Evolutionary conservation across 2,329 filamentous ascomycete species (phyloP).

Genomic region (Stemphylium lycopersici): DNA sequence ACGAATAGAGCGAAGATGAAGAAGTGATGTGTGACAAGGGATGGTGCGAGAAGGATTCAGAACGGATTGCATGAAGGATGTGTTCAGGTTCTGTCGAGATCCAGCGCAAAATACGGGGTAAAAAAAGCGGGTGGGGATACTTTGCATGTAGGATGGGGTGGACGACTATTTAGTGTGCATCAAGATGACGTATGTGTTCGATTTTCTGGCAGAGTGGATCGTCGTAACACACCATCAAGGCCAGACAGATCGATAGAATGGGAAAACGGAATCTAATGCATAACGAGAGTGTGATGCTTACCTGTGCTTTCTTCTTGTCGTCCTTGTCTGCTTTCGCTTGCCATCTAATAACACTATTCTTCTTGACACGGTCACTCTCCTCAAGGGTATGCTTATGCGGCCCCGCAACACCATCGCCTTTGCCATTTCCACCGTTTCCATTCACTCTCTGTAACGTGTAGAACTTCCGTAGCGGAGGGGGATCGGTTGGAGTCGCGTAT

Average conservation of each 20-base stretch:
- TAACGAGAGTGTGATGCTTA: conserved; percentile 23
- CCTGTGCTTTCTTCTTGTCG: conserved; percentile 60
- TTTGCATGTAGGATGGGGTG: conserved; percentile 6
- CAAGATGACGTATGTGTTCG: conserved; percentile 21
- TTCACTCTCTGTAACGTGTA: conserved; percentile 81
- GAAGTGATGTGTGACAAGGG: background rate
- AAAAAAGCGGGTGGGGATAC: background rate
- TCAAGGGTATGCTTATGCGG: conserved; percentile 76
- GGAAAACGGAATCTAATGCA: background rate
- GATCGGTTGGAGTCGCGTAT: conserved; percentile 12
- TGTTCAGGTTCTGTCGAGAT: background rate
- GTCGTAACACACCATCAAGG: conserved; percentile 3
- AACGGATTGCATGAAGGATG: conserved; percentile 12
- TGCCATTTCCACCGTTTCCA: conserved; percentile 75
- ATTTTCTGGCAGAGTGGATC: conserved; percentile 4
- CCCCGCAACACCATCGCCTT: conserved; percentile 70
- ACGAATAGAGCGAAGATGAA: background rate
- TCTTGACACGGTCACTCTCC: conserved; percentile 80
- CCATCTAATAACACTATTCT: conserved; percentile 75
- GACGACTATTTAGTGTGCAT: conserved; percentile 9
- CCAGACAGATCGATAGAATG: conserved; percentile 5
- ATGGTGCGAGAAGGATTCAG: background rate
- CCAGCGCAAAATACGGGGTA: background rate
- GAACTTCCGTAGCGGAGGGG: conserved; percentile 34
- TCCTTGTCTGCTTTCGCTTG: conserved; percentile 70